Base-by-base conservation (phyloP, 2,329 filamentous ascomycete genomes). In the Fusarium musae region DNA sequence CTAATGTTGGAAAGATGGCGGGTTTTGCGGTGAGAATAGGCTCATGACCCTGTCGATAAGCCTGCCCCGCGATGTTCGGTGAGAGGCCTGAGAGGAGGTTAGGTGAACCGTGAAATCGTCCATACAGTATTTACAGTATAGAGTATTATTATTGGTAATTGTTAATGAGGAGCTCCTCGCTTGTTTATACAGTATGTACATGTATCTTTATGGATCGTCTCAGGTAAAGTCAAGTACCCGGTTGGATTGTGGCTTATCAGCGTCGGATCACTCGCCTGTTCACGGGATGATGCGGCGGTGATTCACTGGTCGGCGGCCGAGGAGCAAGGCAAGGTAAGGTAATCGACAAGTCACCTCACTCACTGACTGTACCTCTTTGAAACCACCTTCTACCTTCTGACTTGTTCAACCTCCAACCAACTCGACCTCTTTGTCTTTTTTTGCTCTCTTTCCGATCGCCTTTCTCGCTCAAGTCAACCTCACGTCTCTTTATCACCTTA, bases 281-380 rank as follows among this genome's bases (percentile, higher is more conserved):
- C 70, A 78, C 77, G 77, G 77, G 73, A 79, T 79, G 77, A 79
- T 79, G 77, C 76, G 74, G 77, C 75, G 72, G 76, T 78, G 77
- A 78, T 73, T 78, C 75, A 77, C 75, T 78, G 76, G 76, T 68
- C 61, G 74, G 70, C 46, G 69, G 47, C 68, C 65, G 69, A 59
- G 59, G 66, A 69, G 65, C 28, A 36, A 39, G 34, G 50, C 13
- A 30, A 36, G n/a, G 50, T 30, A 39, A 37, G 23, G 52, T 23
- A 66, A 56, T 70, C 64, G 68, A 74, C 76, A 78, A 74, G 73
- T 78, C 72, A 72, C 70, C 75, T 69, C 62, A 73, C 72, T 64
- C 61, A 69, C 66, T 65, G 57, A 63, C 70, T 67, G 66, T 71
- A 73, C 70, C 61, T 66, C 67, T 63, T 73, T 69, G 72, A 76